These are phyloP conservation scores for Ophiostoma australiae DNA, from an alignment of 2,329 filamentous ascomycete species.

Conservation along the genomic window DNA sequence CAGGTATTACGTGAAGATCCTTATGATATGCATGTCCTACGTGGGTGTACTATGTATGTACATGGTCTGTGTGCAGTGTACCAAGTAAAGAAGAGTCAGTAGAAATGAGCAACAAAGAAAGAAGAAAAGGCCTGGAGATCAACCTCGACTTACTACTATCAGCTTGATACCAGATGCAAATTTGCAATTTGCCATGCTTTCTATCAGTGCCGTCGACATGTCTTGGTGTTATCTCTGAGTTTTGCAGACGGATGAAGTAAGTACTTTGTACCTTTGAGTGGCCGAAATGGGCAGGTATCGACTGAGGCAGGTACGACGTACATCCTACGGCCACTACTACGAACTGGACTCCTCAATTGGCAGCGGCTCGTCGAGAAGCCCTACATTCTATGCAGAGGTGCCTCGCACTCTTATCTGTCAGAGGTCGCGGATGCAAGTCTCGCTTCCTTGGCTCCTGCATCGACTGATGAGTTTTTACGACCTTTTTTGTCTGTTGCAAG, in stretches of 20 bases:
- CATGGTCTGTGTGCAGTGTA: too few species aligned
- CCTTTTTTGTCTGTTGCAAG: neutral
- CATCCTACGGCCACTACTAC: too few species aligned
- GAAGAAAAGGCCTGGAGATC: neutral
- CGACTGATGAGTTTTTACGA: neutral
- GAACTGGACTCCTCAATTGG: too few species aligned
- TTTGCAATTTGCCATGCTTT: neutral
- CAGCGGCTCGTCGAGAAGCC: too few species aligned
- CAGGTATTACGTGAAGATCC: neutral
- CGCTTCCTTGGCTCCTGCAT: neutral
- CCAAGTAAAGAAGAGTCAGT: neutral
- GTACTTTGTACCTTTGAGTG: neutral
- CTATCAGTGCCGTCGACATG: neutral
- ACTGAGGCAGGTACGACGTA: neutral
- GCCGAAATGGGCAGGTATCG: conserved; percentile 4
- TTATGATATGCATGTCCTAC: neutral
- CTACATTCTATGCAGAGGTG: too few species aligned
- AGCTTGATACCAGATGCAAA: neutral
- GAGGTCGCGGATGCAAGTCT: too few species aligned
- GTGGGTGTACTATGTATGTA: neutral
- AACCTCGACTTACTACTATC: neutral
- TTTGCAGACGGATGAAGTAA: too few species aligned
- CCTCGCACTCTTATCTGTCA: too few species aligned
- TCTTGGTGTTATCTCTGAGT: neutral
- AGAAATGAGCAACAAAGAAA: neutral